Base-by-base conservation (phyloP, 495 filamentous ascomycete genomes). In the Podospora fimiseda region DNA sequence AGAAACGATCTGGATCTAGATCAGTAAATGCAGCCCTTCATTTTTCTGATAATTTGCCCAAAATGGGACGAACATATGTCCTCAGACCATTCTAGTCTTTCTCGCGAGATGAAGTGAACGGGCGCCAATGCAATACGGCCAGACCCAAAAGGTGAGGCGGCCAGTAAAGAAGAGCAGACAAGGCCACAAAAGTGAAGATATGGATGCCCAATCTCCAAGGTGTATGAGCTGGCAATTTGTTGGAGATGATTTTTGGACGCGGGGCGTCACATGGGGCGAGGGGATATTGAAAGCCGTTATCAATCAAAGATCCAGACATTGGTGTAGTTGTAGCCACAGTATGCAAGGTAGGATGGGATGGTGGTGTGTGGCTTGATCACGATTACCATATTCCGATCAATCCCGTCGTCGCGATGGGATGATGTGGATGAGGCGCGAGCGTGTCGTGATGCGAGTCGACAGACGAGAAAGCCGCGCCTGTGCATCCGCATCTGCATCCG, bases 391-490 rank as follows among this genome's bases (percentile, higher is more conserved):
- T n/a, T n/a, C n/a, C n/a, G n/a, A n/a, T n/a, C n/a, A n/a, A n/a
- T 56, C 21, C 43, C 11, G 30, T 50, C 45, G 15, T 23, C 39
- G n/a, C 40, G 20, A 23, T 41, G 43, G 19, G 51, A 21, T 52
- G 50, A 51, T 48, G 53, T 52, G 23, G 45, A 41, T 36, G 16
- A 45, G 21, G 40, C 13, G 16, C n/a, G 45, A 18, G 19, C 30
- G 40, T 42, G 33, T 43, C 50, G 50, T 45, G 50, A 37, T 49
- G 42, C 44, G 38, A 20, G 46, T 53, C 56, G 42, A 47, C 55
- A 48, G 14, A 51, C 47, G 42, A n/a, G 53, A 52, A 48, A 53
- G 43, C 50, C 50, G 50, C 55, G 55, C 50, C 11, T 42, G 40
- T 6, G 36, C 8, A 9, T 44, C 27, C 44, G 43, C 42, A 19